Base-by-base conservation (phyloP, 2,329 filamentous ascomycete genomes). In the Diaporthe ampelina region DNA sequence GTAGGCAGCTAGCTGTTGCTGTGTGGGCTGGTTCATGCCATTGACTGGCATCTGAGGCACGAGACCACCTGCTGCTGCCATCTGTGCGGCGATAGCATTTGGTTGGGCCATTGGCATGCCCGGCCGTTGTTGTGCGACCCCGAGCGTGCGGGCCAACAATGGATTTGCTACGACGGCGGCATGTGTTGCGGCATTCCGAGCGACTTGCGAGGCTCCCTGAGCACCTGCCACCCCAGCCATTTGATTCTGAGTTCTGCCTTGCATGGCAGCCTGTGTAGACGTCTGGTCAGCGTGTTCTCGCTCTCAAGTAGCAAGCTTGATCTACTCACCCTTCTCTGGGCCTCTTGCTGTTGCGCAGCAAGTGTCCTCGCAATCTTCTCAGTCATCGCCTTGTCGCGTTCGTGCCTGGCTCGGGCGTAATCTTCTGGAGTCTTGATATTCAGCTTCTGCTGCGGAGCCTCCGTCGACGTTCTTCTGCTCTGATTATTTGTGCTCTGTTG, bases 321-420 rank as follows among this genome's bases (percentile, higher is more conserved):
- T 35, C 77, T 75, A 84, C 87, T 81, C 86, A 90, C 89, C 83
- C 88, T 86, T 81, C 89, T 85, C 76, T 88, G 85, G 76, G 84
- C 83, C 78, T 93, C 88, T 81, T 94, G 91, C 79, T 91, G 89
- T 77, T 88, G 86, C 70, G 86, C 85, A 77, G 86, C 86, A 63
- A 72, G 70, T 63, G 63, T 68, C 76, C 88, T 85, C 68, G 86
- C 85, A 85, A 92, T 87, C 79, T 89, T 88, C 81, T 92, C 90
- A 26, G 88, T 88, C 73, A 92, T 80, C 76, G 88, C 88, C 80
- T 95, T 88, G 78, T 98, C 96, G 58, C 94, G 91, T 80, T 98
- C 96, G 84, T 93, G 93, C 78, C 97, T 95, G 80, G 98, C 88
- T 70, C 94, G 89, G 80, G 95, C 98, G 81, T 98, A 98, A 78